Conservation (phyloP, 495 filamentous ascomycete species). For the Trypethelium eluteriae region DNA sequence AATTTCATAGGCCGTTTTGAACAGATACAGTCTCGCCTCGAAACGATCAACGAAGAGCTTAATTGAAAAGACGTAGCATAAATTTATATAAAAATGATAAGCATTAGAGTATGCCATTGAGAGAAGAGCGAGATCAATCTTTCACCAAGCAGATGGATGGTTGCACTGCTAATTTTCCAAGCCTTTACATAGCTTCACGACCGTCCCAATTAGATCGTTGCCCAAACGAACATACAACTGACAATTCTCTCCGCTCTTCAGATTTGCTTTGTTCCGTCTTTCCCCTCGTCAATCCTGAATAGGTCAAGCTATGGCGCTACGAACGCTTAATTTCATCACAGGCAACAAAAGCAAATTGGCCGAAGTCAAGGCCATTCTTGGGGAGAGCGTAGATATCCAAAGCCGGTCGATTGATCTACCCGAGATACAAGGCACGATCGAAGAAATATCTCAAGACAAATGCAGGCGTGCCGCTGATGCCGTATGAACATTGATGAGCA, state of each 20-base stretch:
- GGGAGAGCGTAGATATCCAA: slow-evolving; percentile 58
- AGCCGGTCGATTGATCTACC: slow-evolving; percentile 69
- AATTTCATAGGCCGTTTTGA: no score
- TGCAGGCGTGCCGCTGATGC: slow-evolving; percentile 65
- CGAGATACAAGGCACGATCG: slow-evolving; percentile 87
- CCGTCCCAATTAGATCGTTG: no score
- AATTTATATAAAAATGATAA: no score
- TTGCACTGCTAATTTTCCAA: no score
- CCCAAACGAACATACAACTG: background rate
- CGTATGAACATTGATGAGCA: slow-evolving; percentile 35
- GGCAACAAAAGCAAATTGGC: slow-evolving; percentile 87
- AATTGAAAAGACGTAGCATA: no score
- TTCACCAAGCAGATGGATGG: no score
- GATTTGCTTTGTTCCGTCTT: background rate
- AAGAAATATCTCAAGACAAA: slow-evolving; percentile 85
- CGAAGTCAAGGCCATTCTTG: slow-evolving; percentile 81
- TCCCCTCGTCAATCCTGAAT: background rate
- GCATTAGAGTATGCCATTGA: no score
- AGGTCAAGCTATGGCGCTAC: slow-evolving; percentile 18
- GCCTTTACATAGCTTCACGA: no score
- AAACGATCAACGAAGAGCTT: no score
- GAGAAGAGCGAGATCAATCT: no score
- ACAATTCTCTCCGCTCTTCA: background rate
- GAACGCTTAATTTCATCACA: slow-evolving; percentile 82
- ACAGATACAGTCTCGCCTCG: no score